Base-by-base conservation (phyloP, 805 yeast species). In the Torulaspora delbrueckii region DNA sequence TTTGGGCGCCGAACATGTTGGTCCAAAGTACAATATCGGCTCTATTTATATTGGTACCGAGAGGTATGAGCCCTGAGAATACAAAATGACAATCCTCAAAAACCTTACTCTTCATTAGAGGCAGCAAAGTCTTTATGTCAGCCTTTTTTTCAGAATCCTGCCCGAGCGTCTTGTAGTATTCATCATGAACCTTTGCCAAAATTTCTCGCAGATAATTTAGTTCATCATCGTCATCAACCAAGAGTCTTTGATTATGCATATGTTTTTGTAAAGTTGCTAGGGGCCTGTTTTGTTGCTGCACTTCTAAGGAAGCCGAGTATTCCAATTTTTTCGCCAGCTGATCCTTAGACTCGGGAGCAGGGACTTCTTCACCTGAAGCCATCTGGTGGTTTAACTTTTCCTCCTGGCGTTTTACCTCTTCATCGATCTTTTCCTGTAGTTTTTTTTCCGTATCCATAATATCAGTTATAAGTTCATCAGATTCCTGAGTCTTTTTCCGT, bases 11-110 rank as follows among this genome's bases (percentile, higher is more conserved):
- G 72, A 91, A 91, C 44, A 90, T 86, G 40, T 78, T 77, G 9
- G 91, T 86, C 97, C 98, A 91, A 18, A 83, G 79, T 1, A 90
- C 96, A 36, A 93, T 86, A 60, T 88, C 96, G 3, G 95, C 93
- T 27, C 74, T 68, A 42, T 84, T 82, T 13, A 86, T 67, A 44
- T 79, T 76, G 9, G 82, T 73, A 1, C 93, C 93, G n/a, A 87
- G 61, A 1, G 97, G 97, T 18, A 93, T 75, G n/a, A 91, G 74
- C 0, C 98, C 97, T 3, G 96, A 84, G 54, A 93, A 84, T 14
- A 91, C 74, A 45, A 93, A 77, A 2, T 79, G 78, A 37, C 82
- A 76, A 5, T 82, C 90, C 19, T 74, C 65, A 48, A 91, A 79
- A 1, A 89, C 89, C 46, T 73, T 58, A 7, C 67, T 62, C 60